phyloP scores from a whole-genome alignment of 2,329 filamentous ascomycete genomes.

The Sporothrix mexicana region DNA sequence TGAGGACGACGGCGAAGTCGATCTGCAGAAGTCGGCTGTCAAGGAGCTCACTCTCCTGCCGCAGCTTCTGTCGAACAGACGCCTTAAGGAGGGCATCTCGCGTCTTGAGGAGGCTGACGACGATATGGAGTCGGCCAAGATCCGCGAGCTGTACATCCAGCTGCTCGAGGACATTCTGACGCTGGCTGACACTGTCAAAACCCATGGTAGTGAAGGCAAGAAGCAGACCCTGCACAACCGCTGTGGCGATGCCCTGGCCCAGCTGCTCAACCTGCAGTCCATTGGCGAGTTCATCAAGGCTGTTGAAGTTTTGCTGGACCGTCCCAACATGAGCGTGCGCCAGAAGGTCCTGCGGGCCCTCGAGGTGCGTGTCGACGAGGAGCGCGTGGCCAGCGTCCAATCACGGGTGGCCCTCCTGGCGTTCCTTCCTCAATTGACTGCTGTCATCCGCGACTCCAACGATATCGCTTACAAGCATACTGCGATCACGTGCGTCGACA shows the following conservation, averaged over 20 bases:
- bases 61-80: conserved; percentile 62
- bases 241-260: conserved; percentile 74
- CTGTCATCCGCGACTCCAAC: conserved; percentile 73
- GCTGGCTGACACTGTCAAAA: conserved; percentile 69
- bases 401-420: conserved; percentile 75
- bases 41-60: conserved; percentile 64
- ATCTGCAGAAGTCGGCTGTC: conserved; percentile 58
- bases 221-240: conserved; percentile 59
- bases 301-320: conserved; percentile 79
- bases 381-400: conserved; percentile 69
- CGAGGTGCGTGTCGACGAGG: conserved; percentile 76
- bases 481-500: conserved; percentile 87
- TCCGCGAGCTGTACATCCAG: conserved; percentile 71
- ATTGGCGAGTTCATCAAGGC: conserved; percentile 89
- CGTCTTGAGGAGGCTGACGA: conserved; percentile 66
- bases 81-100: conserved; percentile 61
- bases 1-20: conserved; percentile 52
- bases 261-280: conserved; percentile 82
- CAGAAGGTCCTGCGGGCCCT: conserved; percentile 82
- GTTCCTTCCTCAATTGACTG: conserved; percentile 79
- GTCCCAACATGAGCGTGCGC: conserved; percentile 74
- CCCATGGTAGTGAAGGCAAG: conserved; percentile 32
- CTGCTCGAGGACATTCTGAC: conserved; percentile 69
- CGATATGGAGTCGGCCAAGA: conserved; percentile 69
- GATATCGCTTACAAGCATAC: conserved; percentile 81